phyloP scores from a whole-genome alignment of 202 grass and related monocot genomes.

The Saccharum hybrid region DNA sequence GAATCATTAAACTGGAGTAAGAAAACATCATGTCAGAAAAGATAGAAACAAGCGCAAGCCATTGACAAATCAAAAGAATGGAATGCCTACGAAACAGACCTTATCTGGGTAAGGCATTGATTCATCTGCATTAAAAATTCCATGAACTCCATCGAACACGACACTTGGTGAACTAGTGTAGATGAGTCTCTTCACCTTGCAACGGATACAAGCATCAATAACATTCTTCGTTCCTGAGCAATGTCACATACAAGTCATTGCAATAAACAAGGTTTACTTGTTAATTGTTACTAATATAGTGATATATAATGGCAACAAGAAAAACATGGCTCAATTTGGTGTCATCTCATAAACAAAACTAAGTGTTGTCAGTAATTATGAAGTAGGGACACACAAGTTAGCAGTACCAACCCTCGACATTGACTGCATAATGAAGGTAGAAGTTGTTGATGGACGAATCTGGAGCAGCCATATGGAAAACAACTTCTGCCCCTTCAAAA shows the following conservation, averaged over 20 bases:
- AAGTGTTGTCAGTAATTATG: neutral
- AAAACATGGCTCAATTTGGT: conserved; percentile 11
- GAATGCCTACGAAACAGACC: conserved; percentile 46
- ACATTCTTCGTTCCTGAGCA: conserved; percentile 93
- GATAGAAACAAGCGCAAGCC: conserved; percentile 11
- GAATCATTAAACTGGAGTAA: conserved; percentile 94
- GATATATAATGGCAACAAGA: conserved; percentile 7
- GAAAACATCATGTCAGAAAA: conserved; percentile 53
- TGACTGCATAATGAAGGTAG: conserved; percentile 95
- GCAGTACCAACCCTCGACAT: conserved; percentile 77
- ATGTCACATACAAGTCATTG: conserved; percentile 29
- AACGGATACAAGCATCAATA: conserved; percentile 76
- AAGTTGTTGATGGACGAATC: conserved; percentile 99
- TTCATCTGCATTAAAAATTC: conserved; percentile 86
- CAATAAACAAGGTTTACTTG: neutral
- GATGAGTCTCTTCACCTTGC: conserved; percentile 93
- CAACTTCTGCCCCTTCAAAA: conserved; percentile 83
- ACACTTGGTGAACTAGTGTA: conserved; percentile 99
- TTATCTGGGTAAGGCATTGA: conserved; percentile 87
- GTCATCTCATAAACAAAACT: conserved; percentile 30
- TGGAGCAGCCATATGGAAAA: conserved; percentile 99
- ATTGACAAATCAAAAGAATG: conserved; percentile 38
- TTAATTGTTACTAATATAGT: conserved; percentile 10
- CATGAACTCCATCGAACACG: conserved; percentile 90
- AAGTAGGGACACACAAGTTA: conserved; percentile 36